A percentile compares a stretch with the other conserved stretches of the same genome.
These are phyloP conservation scores for Umbelopsis sp. DNA, from an alignment of 371 early-diverging fungal genomes.

Conservation along the genomic window DNA sequence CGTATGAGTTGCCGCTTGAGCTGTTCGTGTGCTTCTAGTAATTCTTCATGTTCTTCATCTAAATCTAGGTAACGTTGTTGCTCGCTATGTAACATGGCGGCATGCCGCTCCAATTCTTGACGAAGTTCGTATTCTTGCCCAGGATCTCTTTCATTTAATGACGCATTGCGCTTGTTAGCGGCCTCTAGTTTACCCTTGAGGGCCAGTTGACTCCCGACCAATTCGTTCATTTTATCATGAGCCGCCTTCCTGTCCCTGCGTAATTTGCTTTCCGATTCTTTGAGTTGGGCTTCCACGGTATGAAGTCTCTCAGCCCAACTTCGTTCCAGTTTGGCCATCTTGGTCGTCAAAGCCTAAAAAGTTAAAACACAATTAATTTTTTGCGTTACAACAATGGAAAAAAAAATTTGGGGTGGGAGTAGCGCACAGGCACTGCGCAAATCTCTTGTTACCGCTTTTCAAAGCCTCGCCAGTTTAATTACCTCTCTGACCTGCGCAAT, in stretches of 20 bases:
- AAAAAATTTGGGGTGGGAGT: not conserved
- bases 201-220: constrained; percentile 23
- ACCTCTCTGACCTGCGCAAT: constrained; percentile 30
- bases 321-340: constrained; percentile 30
- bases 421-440: too few species aligned
- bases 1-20: constrained; percentile 24
- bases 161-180: constrained; percentile 25
- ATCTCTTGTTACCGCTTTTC: too few species aligned
- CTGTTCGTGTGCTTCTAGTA: constrained; percentile 20
- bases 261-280: constrained; percentile 27
- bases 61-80: constrained; percentile 7
- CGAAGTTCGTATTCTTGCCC: constrained; percentile 21
- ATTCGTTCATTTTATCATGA: constrained; percentile 29
- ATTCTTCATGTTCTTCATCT: constrained; percentile 18
- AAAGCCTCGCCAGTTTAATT: not conserved
- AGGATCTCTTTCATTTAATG: constrained; percentile 22
- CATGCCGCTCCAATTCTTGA: constrained; percentile 19
- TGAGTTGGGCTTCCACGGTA: constrained; percentile 23
- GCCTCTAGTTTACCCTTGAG: constrained; percentile 31
- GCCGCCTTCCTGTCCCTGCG: constrained; percentile 30
- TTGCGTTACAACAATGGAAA: constrained; percentile 8
- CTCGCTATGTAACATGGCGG: not conserved
- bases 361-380: not conserved
- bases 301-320: constrained; percentile 28
- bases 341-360: constrained; percentile 19